phyloP scores from a whole-genome alignment of 306 rosid genomes.

The Alnus glutinosa region DNA sequence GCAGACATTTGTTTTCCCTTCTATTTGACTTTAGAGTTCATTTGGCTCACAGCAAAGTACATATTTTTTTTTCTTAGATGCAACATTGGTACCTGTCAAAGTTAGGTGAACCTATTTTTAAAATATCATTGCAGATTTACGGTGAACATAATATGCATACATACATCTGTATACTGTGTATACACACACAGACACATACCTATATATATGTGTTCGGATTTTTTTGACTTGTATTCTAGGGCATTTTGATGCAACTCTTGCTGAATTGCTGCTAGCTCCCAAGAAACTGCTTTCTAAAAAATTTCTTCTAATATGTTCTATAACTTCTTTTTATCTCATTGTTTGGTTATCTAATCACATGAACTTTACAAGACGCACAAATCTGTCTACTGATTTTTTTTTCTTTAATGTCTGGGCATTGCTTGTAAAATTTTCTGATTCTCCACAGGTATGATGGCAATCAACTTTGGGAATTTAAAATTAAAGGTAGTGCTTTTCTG shows the following conservation, averaged over 20 bases:
- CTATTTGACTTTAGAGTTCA: not conserved
- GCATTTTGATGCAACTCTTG: not conserved
- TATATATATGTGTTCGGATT: not conserved
- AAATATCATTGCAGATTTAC: not conserved
- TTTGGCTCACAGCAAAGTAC: not conserved
- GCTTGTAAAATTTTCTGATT: slow-evolving; percentile 8
- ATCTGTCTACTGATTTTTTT: not conserved
- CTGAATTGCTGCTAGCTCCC: not conserved
- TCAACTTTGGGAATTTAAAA: slow-evolving; percentile 73
- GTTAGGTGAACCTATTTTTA: not conserved
- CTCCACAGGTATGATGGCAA: slow-evolving; percentile 63
- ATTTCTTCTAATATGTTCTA: not conserved
- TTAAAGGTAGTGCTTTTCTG: slow-evolving; percentile 87
- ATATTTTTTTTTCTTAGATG: too few relatives aligned
- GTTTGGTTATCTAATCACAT: not conserved
- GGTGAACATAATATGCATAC: not conserved
- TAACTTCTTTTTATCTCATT: not conserved
- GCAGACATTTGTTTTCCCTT: not conserved
- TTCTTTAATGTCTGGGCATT: not conserved
- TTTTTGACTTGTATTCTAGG: not conserved
- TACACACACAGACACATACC: not conserved
- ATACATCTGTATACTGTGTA: not conserved
- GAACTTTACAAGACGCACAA: not conserved
- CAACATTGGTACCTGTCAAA: too few relatives aligned
- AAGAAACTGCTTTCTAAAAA: not conserved